Base-by-base conservation (phyloP, 1,284 basidiomycete species). In the Puccinia novopanici region DNA sequence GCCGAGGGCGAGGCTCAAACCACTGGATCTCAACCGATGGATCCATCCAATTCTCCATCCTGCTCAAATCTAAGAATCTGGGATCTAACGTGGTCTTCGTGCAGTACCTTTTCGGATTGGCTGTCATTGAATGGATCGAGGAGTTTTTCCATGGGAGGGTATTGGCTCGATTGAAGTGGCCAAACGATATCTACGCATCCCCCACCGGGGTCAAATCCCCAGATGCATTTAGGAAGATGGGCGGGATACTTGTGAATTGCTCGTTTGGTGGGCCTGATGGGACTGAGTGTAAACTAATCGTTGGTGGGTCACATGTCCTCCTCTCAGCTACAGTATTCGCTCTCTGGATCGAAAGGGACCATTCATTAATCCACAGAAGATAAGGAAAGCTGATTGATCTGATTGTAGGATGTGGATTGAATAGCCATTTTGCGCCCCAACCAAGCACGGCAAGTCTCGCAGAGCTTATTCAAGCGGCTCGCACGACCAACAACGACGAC, bases 31-130 rank as follows among this genome's bases (percentile, higher is more conserved):
- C 95, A 0, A 95, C 95, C 0, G 87, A 90, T 0, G 95, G 95
- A 0, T 96, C 94, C 22, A 59, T 63, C 85, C 89, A 98, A 27
- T 91, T 92, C 82, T 93, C 95, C 85, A 95, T 94, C 8, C 85
- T 96, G 48, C 89, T 92, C 40, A 88, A 81, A 59, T 86, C 90
- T 0, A 84, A 88, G 0, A 83, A 85, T 79, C 90, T 91, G 5
- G 88, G 91, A 3, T 88, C 88, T 48, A 91, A 91, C 81, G 89
- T 98, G 59, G 94, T 98, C 19, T 97, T 99, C 84, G 87, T 96
- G n/a, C 97, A 99, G 85, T 99, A 99, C 85, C 89, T 99, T 0
- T 92, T 92, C 81, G 93, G 92, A 0, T 87, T 99, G 42, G 93
- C 95, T 0, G 91, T 98, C n/a, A 90, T 91, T 3, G 92, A 95